Base-by-base conservation (phyloP, 2,329 filamentous ascomycete species). In the Aureobasidium leucospermi region DNA sequence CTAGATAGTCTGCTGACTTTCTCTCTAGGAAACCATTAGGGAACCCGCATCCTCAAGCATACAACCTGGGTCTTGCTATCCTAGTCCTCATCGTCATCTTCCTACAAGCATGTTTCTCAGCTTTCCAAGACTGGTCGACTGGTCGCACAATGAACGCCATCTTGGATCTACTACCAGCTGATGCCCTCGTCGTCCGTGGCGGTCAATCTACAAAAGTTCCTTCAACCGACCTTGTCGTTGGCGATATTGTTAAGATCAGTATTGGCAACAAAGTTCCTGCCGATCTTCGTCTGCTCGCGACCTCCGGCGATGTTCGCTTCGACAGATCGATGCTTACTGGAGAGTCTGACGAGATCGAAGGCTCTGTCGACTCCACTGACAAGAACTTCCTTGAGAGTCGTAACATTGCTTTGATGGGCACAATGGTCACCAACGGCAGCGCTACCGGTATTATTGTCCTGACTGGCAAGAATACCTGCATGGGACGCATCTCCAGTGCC, bases 71-170 rank as follows among this genome's bases (percentile, higher is more conserved):
- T 13, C 71, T 79, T 7, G 76, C 76, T 4, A 73, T 79, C 49
- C 70, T 79, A 1, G 72, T 79, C 38, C 65, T 79, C 64, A 75
- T 79, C 46, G 77, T 79, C 62, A 78, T 79, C 59, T 65, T 76
- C 32, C 72, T 79, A 0, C 77, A 79, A 60, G 77, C 77, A 36
- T 67, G 68, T 32, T 79, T 79, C 64, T 76, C 74, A 0, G 75
- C 74, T 6, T 79, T 79, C 48, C 75, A 78, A 65, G 77, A 79
- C 58, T 79, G 76, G 75, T 79, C 76, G 0, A 78, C 76, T 1
- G 69, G 70, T 16, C 71, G 73, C 46, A 77, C 74, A 0, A 79
- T 80, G 75, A 75, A 77, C 16, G 76, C 76, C 31, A 79, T 80
- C 52, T 70, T 75, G 2, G 74, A 76, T 59, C 66, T 80, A 11